Base-by-base conservation (phyloP, 768 basidiomycete genomes). In the Cubamyces sp. region DNA sequence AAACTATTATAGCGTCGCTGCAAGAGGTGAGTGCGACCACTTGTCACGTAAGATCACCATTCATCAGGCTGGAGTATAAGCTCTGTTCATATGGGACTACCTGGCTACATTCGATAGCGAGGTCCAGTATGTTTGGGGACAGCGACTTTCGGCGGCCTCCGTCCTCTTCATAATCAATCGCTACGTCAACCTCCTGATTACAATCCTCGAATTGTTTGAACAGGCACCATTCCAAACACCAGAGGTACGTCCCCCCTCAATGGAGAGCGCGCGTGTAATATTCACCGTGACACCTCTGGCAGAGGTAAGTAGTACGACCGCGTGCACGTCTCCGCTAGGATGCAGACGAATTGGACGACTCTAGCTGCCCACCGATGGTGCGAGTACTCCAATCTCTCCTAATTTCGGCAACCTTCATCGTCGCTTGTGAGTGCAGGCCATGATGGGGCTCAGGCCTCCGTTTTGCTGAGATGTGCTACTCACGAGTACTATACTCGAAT, bases 171-270 rank as follows among this genome's bases (percentile, higher is more conserved):
- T 66, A 28, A 18, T 63, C 47, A 69, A 69, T 45, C 65, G 68
- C 37, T 69, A 69, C 41, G 43, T 64, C 26, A 69, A 69, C 49
- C 61, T 69, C 18, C 21, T 62, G 2, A 64, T 66, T 41, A 62
- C 65, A 0, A 62, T 69, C 34, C 18, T 69, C 11, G 62, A 66
- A 28, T 51, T 69, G 4, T 28, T 66, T 19, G 63, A 60, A 15
- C 68, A 66, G 42, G 52, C 62, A 8, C 50, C 68, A 1, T 64
- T 66, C 28, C 65, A 78, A 68, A 86, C 85, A 3, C 75, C 76
- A 12, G 78, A 83, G 78, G 84, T 88, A 64, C 59, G 71, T 68
- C 8, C 34, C 42, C 34, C 34, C 1, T 34, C 4, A 7, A 7
- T 5, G 34, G 1, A 34, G 8, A 3, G 34, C 1, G 9, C 9